Evolutionary conservation across 192 early-diverging fungal species (phyloP), one percentile per base, ranked within the genome.

Genomic region (Pilaira anomala): DNA sequence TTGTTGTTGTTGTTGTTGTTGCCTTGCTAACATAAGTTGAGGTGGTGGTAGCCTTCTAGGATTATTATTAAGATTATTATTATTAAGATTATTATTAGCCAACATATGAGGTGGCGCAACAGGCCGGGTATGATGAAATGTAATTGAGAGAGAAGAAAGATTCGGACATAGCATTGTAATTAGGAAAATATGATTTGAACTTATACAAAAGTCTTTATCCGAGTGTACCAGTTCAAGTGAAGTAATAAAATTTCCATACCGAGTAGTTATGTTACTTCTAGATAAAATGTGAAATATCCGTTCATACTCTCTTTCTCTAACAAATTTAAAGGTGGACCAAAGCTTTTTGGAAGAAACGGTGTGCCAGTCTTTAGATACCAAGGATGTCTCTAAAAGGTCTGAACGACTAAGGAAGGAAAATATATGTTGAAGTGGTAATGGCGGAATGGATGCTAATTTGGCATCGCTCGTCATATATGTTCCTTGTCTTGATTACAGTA

Each of bases 251-350:
- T 49, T 41, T 18, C 57, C 58, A 46, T 72, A 66, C 14, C 59
- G 60, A n/a, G 33, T 29, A 7, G 36, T 29, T 6, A 65, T 59
- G 59, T 54, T 63, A 26, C 49, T 55, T 18, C 59, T 57, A 25
- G 71, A 55, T 12, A 72, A 54, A 13, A 67, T 56, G 21, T 51
- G 42, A 45, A 72, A 72, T 24, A 62, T 53, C 42, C 65, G 64
- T 28, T 72, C 71, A 49, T 67, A 72, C 13, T 72, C 71, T 57
- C 55, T 60, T 39, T 54, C 44, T 26, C 61, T 57, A 12, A 58
- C 48, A 40, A 72, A 63, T 39, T 66, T 72, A 28, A 72, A 66
- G 45, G 25, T 39, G 14, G 65, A 42, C 71, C 71, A 72, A 19
- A 66, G 41, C 25, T 57, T 29, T 53, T 66, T 49, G 5, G 61